Conservation (phyloP, 2,329 filamentous ascomycete genomes). For the Pseudocercospora musae region DNA sequence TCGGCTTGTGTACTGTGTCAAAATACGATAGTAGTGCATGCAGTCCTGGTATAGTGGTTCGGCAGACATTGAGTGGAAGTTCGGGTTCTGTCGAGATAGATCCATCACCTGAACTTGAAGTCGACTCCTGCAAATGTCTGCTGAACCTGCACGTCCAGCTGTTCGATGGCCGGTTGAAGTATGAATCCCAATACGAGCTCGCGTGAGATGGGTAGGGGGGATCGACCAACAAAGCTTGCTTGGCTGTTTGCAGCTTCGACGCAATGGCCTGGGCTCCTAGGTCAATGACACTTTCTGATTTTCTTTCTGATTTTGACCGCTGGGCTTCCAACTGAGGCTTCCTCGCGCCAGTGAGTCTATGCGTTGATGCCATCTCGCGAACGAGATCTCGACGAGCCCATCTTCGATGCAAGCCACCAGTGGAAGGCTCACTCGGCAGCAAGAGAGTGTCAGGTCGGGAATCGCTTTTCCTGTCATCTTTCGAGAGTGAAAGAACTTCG, state of each 20-base stretch:
- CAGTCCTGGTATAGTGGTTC: background rate
- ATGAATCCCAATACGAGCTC: background rate
- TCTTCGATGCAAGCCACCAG: background rate
- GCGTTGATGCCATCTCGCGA: background rate
- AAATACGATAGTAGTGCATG: slow-evolving; percentile 6
- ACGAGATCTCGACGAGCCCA: background rate
- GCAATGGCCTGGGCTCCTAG: background rate
- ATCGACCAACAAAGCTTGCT: background rate
- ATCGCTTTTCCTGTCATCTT: background rate
- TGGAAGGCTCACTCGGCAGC: background rate
- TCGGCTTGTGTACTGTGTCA: background rate
- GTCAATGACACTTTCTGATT: background rate
- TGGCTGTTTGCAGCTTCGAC: background rate
- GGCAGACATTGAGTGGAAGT: background rate
- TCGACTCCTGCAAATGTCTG: background rate
- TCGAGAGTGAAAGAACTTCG: background rate
- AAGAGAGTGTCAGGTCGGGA: background rate
- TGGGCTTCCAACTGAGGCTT: background rate
- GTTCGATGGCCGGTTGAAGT: background rate
- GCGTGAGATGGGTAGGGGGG: background rate
- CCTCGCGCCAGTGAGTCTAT: background rate
- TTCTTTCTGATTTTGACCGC: background rate
- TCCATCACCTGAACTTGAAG: background rate
- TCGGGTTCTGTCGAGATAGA: background rate
- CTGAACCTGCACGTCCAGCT: background rate